phyloP scores from a whole-genome alignment of 495 filamentous ascomycete genomes.

The Neurospora africana region DNA sequence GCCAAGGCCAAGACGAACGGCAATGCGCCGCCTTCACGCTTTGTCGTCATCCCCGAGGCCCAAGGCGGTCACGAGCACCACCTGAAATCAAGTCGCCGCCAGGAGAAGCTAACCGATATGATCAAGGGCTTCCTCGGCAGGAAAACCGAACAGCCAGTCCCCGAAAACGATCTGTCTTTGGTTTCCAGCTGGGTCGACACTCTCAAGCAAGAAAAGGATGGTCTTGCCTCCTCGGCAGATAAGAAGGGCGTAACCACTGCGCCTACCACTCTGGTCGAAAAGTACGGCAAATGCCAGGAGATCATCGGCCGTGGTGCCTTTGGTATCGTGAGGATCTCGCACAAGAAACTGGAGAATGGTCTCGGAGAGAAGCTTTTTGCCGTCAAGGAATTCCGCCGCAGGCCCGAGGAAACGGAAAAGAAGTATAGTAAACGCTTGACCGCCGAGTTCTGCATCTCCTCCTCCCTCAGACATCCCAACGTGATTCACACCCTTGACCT shows the following conservation, averaged over 20 bases:
- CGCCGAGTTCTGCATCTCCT: conserved; percentile 99
- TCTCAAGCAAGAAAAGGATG: conserved; percentile 76
- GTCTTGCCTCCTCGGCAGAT: conserved; percentile 40
- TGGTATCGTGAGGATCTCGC: conserved; percentile 95
- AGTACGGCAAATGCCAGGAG: conserved; percentile 98
- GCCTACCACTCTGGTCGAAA: conserved; percentile 79
- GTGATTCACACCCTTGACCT: conserved; percentile 97
- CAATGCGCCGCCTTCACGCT: conserved; percentile 29
- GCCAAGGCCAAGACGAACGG: conserved; percentile 14
- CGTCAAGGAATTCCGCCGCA: conserved; percentile 93
- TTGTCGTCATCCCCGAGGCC: conserved; percentile 27
- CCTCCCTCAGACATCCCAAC: conserved; percentile 90
- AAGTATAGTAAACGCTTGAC: conserved; percentile 97
- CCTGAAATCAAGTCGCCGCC: conserved; percentile 74
- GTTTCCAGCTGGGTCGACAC: conserved; percentile 96
- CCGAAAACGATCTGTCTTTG: conserved; percentile 77
- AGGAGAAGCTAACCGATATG: conserved; percentile 93
- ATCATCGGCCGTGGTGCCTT: conserved; percentile 96
- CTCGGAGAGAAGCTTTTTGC: conserved; percentile 85
- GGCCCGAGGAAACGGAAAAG: conserved; percentile 86
- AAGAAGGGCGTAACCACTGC: conserved; percentile 69
- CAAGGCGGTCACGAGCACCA: conserved; percentile 71
- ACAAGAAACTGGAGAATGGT: conserved; percentile 82
- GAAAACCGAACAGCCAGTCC: conserved; percentile 53
- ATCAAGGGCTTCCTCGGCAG: conserved; percentile 74